Conservation (phyloP, 805 yeast species). For the Kuraishia capsulata region DNA sequence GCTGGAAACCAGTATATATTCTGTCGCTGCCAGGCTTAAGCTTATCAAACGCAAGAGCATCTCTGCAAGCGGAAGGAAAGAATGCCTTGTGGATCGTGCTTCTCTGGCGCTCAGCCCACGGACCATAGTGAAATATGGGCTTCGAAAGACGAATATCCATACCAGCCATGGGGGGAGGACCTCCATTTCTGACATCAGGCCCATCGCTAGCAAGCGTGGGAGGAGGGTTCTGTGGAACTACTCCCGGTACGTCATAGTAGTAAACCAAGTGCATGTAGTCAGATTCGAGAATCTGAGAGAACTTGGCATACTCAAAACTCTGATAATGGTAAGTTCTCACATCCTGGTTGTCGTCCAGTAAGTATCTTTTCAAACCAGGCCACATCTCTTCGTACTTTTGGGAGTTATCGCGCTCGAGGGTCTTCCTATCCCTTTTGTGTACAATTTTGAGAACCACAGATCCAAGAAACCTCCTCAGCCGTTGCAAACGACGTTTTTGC, state of each 20-base stretch:
- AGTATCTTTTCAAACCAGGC: constrained; percentile 72
- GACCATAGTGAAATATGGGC: constrained; percentile 77
- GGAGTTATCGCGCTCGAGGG: background rate
- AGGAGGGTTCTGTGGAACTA: constrained; percentile 30
- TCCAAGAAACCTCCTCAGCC: constrained; percentile 3
- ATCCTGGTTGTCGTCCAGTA: constrained; percentile 27
- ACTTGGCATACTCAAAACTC: constrained; percentile 74
- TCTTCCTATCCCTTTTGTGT: background rate
- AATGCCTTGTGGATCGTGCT: constrained; percentile 52
- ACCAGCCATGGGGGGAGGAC: constrained; percentile 51
- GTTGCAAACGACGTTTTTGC: background rate
- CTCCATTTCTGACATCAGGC: constrained; percentile 51
- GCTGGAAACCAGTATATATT: constrained; percentile 43
- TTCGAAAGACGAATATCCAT: constrained; percentile 47
- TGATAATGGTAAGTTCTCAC: constrained; percentile 23
- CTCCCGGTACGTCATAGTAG: constrained; percentile 68
- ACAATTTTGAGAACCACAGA: background rate
- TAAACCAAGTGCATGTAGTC: constrained; percentile 44
- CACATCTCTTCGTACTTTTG: constrained; percentile 27
- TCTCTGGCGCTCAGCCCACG: constrained; percentile 91
- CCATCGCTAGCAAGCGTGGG: constrained; percentile 28
- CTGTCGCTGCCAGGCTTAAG: constrained; percentile 44
- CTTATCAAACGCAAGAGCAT: constrained; percentile 29
- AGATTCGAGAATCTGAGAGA: constrained; percentile 59
- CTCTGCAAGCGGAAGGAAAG: constrained; percentile 59